phyloP scores from a whole-genome alignment of 169 alveolate species.

The Plasmodium malariae region DNA sequence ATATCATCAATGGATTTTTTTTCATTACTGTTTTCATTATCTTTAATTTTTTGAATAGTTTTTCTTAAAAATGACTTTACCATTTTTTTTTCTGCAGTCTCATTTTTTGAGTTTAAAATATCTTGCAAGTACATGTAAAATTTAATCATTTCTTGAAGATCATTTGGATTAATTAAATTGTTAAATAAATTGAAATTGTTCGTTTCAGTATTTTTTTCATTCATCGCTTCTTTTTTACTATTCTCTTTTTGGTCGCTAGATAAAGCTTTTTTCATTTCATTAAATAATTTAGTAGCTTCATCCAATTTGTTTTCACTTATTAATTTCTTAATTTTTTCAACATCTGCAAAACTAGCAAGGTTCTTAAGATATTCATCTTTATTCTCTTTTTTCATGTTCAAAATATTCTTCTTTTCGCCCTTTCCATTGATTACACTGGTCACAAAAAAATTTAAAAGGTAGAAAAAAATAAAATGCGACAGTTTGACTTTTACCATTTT shows the following conservation, averaged over 20 bases:
- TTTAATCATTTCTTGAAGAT: conserved; percentile 68
- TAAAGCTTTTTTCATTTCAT: conserved; percentile 19
- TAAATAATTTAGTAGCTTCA: conserved; percentile 43
- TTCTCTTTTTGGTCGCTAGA: background rate
- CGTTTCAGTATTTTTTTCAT: conserved; percentile 1
- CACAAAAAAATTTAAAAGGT: conserved; percentile 1
- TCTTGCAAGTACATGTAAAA: conserved; percentile 74
- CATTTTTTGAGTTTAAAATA: conserved; percentile 53
- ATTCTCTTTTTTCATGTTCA: conserved; percentile 5
- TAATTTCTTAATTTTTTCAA: conserved; percentile 55
- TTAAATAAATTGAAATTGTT: background rate
- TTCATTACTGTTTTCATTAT: conserved; percentile 61
- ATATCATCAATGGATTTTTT: conserved; percentile 72
- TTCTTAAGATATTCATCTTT: background rate
- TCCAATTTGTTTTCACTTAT: conserved; percentile 36
- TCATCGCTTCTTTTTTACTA: conserved; percentile 4
- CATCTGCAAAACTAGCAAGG: background rate
- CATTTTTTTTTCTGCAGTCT: conserved; percentile 73
- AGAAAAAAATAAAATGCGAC: background rate
- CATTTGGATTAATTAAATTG: conserved; percentile 61
- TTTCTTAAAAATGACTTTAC: conserved; percentile 72
- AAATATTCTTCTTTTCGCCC: conserved; percentile 22
- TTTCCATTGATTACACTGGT: conserved; percentile 2
- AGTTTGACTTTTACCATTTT: conserved; percentile 6
- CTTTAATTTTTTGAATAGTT: conserved; percentile 72